Evolutionary conservation across 2,329 filamentous ascomycete genomes (phyloP).

Genomic region (Furcasterigmium sp.): DNA sequence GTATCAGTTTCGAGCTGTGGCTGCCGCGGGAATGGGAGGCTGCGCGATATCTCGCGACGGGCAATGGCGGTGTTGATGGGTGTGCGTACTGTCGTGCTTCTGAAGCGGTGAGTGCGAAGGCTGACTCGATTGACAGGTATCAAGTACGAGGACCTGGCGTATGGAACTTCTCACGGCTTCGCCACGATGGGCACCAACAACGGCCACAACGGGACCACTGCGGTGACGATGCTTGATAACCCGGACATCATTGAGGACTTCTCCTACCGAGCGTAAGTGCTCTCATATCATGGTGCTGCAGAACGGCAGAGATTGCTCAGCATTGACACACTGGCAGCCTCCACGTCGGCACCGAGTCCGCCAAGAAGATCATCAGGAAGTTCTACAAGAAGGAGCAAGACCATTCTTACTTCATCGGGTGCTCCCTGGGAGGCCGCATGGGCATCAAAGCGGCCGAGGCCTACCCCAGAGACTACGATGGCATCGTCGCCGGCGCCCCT

Average conservation of each 20-base stretch:
- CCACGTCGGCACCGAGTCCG: constrained; percentile 42
- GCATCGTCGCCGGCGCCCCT: constrained; percentile 43
- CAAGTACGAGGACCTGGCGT: constrained; percentile 40
- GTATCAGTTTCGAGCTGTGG: constrained; percentile 41
- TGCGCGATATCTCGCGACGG: constrained; percentile 40
- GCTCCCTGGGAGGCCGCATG: constrained; percentile 54
- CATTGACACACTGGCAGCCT: constrained; percentile 13
- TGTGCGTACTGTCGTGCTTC: constrained; percentile 20
- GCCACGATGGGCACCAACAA: constrained; percentile 44
- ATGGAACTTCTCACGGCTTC: constrained; percentile 36
- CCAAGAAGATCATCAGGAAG: constrained; percentile 38
- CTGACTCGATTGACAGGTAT: constrained; percentile 22
- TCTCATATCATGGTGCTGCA: no score
- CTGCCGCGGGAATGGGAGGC: constrained; percentile 37
- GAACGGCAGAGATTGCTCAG: no score
- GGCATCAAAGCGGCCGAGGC: constrained; percentile 47
- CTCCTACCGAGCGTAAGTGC: constrained; percentile 21
- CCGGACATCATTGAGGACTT: constrained; percentile 30
- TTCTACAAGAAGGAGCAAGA: constrained; percentile 37
- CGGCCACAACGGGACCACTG: constrained; percentile 40
- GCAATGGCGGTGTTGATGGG: constrained; percentile 43
- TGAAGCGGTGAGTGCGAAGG: not conserved
- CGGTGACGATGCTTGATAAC: constrained; percentile 24
- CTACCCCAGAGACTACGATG: constrained; percentile 53
- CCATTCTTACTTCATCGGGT: constrained; percentile 52